Evolutionary conservation across 805 yeast species (phyloP).

Genomic region (Hagleromyces aurorensis): DNA sequence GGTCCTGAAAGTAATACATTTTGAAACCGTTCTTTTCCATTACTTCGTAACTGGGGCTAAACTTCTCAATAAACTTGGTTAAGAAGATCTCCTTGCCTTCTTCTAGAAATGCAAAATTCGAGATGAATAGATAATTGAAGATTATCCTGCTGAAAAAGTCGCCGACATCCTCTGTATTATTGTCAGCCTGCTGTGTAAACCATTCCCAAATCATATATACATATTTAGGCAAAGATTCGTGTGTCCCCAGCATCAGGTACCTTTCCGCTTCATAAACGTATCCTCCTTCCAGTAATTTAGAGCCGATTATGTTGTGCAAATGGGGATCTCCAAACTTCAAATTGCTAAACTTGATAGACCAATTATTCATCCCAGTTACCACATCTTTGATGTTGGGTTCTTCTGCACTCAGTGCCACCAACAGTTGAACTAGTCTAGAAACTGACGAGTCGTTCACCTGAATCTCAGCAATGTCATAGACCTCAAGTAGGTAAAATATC

Average conservation of each 20-base stretch:
- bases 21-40: slow-evolving; percentile 30
- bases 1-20: slow-evolving; percentile 34
- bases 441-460: slow-evolving; percentile 38
- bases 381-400: slow-evolving; percentile 63
- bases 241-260: slow-evolving; percentile 61
- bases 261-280: slow-evolving; percentile 61
- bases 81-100: slow-evolving; percentile 35
- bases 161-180: slow-evolving; percentile 25
- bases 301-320: slow-evolving; percentile 67
- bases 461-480: slow-evolving; percentile 46
- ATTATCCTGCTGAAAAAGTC: slow-evolving; percentile 49
- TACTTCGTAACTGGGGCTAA: slow-evolving; percentile 15
- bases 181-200: slow-evolving; percentile 31
- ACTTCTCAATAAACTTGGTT: slow-evolving; percentile 22
- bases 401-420: slow-evolving; percentile 36
- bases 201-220: slow-evolving; percentile 39
- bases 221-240: slow-evolving; percentile 44
- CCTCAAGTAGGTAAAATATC: slow-evolving; percentile 60
- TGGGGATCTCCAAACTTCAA: slow-evolving; percentile 65
- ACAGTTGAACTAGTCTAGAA: slow-evolving; percentile 39
- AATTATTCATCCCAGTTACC: slow-evolving; percentile 54
- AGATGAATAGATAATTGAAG: slow-evolving; percentile 62
- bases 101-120: slow-evolving; percentile 54
- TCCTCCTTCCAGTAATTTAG: slow-evolving; percentile 46
- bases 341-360: slow-evolving; percentile 49